phyloP scores from a whole-genome alignment of 306 rosid species.

The Medicago lupulina region DNA sequence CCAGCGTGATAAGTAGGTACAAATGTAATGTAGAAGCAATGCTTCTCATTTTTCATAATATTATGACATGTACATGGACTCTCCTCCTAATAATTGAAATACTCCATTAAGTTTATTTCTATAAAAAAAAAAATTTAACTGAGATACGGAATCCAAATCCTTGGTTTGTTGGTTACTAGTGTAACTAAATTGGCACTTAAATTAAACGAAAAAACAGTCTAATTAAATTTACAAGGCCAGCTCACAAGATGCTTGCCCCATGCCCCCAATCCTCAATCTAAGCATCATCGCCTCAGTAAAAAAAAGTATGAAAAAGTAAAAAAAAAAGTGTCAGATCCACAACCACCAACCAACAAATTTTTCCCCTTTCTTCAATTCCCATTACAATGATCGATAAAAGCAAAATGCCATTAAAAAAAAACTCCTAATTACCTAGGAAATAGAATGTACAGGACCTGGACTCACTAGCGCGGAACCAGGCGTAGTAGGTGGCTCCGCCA shows the following conservation, averaged over 20 bases:
- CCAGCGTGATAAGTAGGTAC: too few relatives aligned
- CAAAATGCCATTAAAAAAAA: not conserved
- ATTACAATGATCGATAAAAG: not conserved
- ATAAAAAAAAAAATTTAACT: too few relatives aligned
- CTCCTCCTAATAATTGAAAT: too few relatives aligned
- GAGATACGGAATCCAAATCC: too few relatives aligned
- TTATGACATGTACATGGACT: too few relatives aligned
- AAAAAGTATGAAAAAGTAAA: not conserved
- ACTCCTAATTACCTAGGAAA: conserved; percentile 7
- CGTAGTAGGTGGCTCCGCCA: conserved; percentile 64
- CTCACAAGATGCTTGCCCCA: conserved; percentile 8
- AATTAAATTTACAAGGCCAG: conserved; percentile 8
- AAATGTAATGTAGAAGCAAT: too few relatives aligned
- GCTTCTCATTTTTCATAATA: too few relatives aligned
- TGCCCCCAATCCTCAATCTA: conserved; percentile 7
- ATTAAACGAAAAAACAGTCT: not conserved
- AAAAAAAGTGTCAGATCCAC: conserved; percentile 1
- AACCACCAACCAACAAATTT: not conserved
- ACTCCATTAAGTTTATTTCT: too few relatives aligned
- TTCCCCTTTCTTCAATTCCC: not conserved
- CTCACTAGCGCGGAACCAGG: conserved; percentile 53
- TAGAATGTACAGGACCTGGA: conserved; percentile 64
- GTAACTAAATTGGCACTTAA: too few relatives aligned
- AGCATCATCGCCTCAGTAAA: conserved; percentile 1
- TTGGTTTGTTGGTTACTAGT: too few relatives aligned